Evolutionary conservation across 805 yeast species (phyloP).

Genomic region (Nakazawaea holstii): DNA sequence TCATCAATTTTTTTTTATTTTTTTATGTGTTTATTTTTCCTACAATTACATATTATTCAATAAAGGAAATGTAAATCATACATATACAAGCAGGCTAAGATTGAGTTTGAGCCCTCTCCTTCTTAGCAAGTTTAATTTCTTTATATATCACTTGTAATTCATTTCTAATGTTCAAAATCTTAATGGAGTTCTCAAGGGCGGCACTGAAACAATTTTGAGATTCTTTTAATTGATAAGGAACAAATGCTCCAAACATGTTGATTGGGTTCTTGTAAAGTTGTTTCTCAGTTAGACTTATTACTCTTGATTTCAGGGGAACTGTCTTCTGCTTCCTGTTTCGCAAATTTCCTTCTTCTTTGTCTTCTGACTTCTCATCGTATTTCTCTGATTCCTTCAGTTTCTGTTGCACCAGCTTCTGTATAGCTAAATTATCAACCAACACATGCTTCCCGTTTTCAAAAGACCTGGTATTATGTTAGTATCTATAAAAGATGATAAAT

Average conservation of each 20-base stretch:
- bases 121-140: constrained; percentile 5
- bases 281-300: background rate
- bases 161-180: constrained; percentile 1
- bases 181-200: constrained; percentile 15
- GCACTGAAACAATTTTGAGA: constrained; percentile 22
- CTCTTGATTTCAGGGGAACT: background rate
- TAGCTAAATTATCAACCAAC: background rate
- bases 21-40: background rate
- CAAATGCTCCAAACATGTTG: constrained; percentile 32
- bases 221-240: constrained; percentile 27
- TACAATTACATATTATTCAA: background rate
- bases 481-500: background rate
- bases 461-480: background rate
- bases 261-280: constrained; percentile 20
- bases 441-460: background rate
- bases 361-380: background rate
- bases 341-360: background rate
- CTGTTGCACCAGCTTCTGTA: background rate
- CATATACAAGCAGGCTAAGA: background rate
- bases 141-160: background rate
- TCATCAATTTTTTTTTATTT: background rate
- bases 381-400: background rate
- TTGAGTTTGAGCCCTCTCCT: background rate
- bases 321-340: constrained; percentile 5
- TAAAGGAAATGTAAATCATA: too few relatives aligned